These are phyloP conservation scores for Acacia acuminata DNA, from an alignment of 306 rosid genomes.

Conservation along the genomic window DNA sequence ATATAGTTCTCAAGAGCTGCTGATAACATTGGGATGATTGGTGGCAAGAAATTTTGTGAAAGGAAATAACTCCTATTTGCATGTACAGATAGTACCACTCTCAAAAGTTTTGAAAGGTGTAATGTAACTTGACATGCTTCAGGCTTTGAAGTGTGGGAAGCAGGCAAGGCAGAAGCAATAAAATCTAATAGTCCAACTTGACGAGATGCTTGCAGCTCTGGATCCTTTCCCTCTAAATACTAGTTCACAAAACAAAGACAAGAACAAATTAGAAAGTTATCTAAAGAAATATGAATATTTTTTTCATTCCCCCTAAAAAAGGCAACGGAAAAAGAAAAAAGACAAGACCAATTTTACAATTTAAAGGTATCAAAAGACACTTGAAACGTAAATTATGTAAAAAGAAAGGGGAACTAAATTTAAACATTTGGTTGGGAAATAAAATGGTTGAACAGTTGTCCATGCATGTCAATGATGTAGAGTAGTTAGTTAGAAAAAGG, in stretches of 20 bases:
- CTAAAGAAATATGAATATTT: conserved; percentile 11
- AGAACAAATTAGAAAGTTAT: conserved; percentile 25
- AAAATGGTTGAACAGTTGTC: conserved; percentile 20
- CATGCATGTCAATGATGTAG: conserved; percentile 10
- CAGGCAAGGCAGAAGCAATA: conserved; percentile 97
- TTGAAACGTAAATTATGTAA: conserved; percentile 19
- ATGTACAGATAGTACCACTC: conserved; percentile 71
- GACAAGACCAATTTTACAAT: conserved; percentile 15
- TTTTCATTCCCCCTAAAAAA: background rate
- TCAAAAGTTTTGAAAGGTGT: conserved; percentile 82
- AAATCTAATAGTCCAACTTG: conserved; percentile 97
- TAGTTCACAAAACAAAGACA: conserved; percentile 31
- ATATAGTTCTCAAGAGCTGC: conserved; percentile 96
- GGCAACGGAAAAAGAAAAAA: background rate
- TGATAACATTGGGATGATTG: conserved; percentile 92
- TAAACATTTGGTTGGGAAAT: conserved; percentile 29
- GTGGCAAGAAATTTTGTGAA: conserved; percentile 90
- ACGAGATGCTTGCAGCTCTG: conserved; percentile 91
- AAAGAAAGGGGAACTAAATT: background rate
- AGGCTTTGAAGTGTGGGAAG: conserved; percentile 96
- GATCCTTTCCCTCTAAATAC: conserved; percentile 96
- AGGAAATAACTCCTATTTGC: conserved; percentile 93
- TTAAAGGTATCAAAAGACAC: conserved; percentile 5
- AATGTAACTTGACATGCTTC: conserved; percentile 93
- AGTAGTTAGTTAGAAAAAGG: conserved; percentile 20